Conservation (phyloP, 352 stramenopile genomes). For the Globisporangium spiculum region DNA sequence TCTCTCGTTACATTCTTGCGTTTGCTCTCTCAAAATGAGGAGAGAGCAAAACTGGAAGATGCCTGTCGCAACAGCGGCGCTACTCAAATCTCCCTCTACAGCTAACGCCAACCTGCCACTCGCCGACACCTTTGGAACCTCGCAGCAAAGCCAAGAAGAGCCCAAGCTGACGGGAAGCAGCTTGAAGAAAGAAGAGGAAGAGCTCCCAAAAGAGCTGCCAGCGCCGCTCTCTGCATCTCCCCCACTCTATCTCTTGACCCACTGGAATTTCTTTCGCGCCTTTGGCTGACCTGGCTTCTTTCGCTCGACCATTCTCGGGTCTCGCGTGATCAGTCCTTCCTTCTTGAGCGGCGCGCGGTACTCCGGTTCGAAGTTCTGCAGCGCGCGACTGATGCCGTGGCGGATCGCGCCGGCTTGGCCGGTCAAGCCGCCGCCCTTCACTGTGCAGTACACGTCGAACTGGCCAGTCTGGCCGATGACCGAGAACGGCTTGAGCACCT, state of each 20-base stretch:
- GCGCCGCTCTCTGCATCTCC: background rate
- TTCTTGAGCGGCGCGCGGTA: conserved; percentile 91
- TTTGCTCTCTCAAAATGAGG: background rate
- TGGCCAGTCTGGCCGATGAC: conserved; percentile 67
- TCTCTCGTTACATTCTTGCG: background rate
- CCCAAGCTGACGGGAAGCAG: background rate
- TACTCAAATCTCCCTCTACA: background rate
- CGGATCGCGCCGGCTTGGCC: conserved; percentile 94
- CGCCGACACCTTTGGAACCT: background rate
- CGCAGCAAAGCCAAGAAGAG: background rate
- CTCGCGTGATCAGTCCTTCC: conserved; percentile 91
- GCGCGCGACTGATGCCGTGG: conserved; percentile 90
- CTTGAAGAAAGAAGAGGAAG: background rate
- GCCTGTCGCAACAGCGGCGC: background rate
- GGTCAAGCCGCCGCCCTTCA: conserved; percentile 91
- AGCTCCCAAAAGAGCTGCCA: background rate
- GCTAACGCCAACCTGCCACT: background rate
- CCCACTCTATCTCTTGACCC: conserved; percentile 95
- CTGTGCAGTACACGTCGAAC: conserved; percentile 92
- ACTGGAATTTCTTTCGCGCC: conserved; percentile 97
- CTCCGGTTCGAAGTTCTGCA: conserved; percentile 94
- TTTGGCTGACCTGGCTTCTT: conserved; percentile 97
- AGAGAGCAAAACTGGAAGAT: conserved; percentile 1
- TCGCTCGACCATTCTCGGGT: conserved; percentile 95
- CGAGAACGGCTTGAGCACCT: conserved; percentile 82